Conservation (phyloP, 1,284 basidiomycete genomes). For the Fomitopsis betulina region DNA sequence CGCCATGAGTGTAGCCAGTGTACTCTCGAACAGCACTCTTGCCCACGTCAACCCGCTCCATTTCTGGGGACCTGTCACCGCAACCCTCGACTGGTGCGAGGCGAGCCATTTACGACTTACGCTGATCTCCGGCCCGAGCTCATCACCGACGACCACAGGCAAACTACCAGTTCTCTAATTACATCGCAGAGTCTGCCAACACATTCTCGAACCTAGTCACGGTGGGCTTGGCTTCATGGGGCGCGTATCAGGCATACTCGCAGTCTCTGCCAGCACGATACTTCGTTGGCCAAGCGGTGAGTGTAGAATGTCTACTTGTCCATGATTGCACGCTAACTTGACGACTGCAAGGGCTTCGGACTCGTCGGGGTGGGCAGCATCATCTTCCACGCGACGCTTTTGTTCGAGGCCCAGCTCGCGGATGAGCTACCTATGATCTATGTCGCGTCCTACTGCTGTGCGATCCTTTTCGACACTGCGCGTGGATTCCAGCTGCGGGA, state of each 20-base stretch:
- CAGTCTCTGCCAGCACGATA: slow-evolving; percentile 49
- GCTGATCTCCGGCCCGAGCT: background rate
- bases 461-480: slow-evolving; percentile 51
- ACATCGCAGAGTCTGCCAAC: slow-evolving; percentile 66
- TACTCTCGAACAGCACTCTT: slow-evolving; percentile 8
- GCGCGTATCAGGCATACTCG: slow-evolving; percentile 31
- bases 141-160: slow-evolving; percentile 33
- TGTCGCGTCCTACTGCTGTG: slow-evolving; percentile 48
- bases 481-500: slow-evolving; percentile 42
- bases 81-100: slow-evolving; percentile 71
- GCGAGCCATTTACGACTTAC: slow-evolving; percentile 28
- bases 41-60: slow-evolving; percentile 8
- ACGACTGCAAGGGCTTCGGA: slow-evolving; percentile 43
- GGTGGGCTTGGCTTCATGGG: slow-evolving; percentile 44
- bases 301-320: slow-evolving; percentile 13
- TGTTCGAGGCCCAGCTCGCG: slow-evolving; percentile 62
- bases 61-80: slow-evolving; percentile 59
- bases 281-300: slow-evolving; percentile 45
- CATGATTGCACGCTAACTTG: background rate
- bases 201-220: slow-evolving; percentile 60
- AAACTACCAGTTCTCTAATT: slow-evolving; percentile 68
- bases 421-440: slow-evolving; percentile 73
- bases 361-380: slow-evolving; percentile 62
- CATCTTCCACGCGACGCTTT: slow-evolving; percentile 65
- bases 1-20: slow-evolving; percentile 12